These are phyloP conservation scores for Anisodus acutangulus DNA, from an alignment of 257 asterid species.

Conservation along the genomic window DNA sequence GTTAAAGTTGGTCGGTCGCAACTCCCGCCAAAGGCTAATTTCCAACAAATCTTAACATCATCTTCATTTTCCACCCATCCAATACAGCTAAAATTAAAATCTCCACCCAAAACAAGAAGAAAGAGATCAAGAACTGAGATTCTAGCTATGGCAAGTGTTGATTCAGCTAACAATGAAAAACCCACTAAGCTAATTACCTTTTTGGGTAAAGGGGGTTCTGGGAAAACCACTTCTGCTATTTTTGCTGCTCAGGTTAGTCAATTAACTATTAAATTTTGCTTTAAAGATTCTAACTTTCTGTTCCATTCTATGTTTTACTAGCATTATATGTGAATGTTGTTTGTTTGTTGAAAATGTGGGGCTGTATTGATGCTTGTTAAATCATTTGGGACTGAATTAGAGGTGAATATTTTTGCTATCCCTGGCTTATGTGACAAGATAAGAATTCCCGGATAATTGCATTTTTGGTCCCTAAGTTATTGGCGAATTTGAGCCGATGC, in stretches of 20 bases:
- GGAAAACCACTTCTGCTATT: slow-evolving; percentile 85
- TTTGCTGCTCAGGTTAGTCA: slow-evolving; percentile 89
- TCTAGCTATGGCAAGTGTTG: slow-evolving; percentile 46
- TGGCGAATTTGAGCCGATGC: no score
- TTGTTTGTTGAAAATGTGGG: not conserved
- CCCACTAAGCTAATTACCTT: slow-evolving; percentile 78
- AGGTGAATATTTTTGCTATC: not conserved
- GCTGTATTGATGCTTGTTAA: not conserved
- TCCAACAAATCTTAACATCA: not conserved
- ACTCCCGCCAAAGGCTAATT: no score
- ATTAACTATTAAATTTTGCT: not conserved
- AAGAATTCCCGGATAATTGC: not conserved
- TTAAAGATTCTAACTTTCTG: not conserved
- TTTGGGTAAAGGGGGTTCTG: slow-evolving; percentile 96
- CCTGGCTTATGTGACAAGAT: slow-evolving; percentile 1
- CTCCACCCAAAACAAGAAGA: slow-evolving; percentile 33
- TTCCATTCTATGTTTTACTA: not conserved
- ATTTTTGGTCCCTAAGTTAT: no score
- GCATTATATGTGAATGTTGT: not conserved
- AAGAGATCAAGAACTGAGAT: slow-evolving; percentile 38
- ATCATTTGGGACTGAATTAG: not conserved
- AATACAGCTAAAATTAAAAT: not conserved
- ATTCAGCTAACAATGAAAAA: slow-evolving; percentile 45
- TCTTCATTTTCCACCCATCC: slow-evolving; percentile 30
- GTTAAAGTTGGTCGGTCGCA: no score